Evolutionary conservation across 208 protist species (phyloP), one percentile per base, ranked within the genome.

Genomic region (Leishmania martiniquensis): DNA sequence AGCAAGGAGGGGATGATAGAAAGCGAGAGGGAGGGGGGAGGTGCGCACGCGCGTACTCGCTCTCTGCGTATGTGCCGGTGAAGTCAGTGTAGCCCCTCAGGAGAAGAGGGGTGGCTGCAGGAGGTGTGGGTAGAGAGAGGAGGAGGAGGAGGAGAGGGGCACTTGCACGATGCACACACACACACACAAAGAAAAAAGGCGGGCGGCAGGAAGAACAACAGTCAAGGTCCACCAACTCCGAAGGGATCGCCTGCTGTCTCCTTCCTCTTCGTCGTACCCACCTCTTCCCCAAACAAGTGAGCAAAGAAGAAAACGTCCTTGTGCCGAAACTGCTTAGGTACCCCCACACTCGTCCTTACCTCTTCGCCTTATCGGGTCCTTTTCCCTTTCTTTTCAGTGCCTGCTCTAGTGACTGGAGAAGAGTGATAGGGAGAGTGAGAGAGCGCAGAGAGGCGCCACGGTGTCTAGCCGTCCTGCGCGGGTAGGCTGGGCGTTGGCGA

Each of bases 361-460:
- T n/a, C n/a, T n/a, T n/a, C n/a, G n/a, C n/a, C n/a, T n/a, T n/a
- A n/a, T n/a, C n/a, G n/a, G n/a, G n/a, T n/a, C n/a, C n/a, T n/a
- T n/a, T n/a, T n/a, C n/a, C n/a, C n/a, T n/a, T n/a, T n/a, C n/a
- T n/a, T n/a, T n/a, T n/a, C n/a, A n/a, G n/a, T n/a, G n/a, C n/a
- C n/a, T n/a, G n/a, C n/a, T n/a, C n/a, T n/a, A n/a, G n/a, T n/a
- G n/a, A 77, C 29, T 44, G 60, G 59, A 60, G 66, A 72, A 78
- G 49, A 83, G 67, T 66, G 57, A 79, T 32, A 73, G n/a, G 51
- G 57, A 65, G 52, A 79, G 44, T 72, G 68, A 72, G 44, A 78
- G 52, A 69, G 65, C 29, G 32, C 17, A 25, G 12, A 25, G 13
- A 2, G 34, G 60, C 12, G 34, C 15, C 22, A n/a, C 4, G 2